These are phyloP conservation scores for Scorias spongiosa DNA, from an alignment of 2,329 filamentous ascomycete species.

Conservation along the genomic window DNA sequence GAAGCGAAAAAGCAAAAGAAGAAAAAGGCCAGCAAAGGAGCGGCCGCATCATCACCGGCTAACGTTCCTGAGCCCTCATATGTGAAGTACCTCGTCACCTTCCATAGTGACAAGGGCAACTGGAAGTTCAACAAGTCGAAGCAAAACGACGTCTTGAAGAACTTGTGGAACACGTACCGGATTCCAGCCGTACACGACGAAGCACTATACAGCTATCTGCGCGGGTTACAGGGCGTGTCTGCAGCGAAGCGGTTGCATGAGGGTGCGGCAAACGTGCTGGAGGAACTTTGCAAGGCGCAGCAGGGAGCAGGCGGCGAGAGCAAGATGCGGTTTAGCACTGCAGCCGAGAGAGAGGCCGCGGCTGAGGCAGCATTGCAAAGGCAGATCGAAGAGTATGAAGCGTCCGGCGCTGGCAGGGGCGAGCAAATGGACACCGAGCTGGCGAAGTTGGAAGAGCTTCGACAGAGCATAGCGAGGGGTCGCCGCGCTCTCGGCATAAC, in stretches of 20 bases:
- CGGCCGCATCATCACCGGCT: slow-evolving; percentile 3
- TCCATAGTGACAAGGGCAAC: slow-evolving; percentile 49
- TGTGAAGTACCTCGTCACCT: slow-evolving; percentile 62
- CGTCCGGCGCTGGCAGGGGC: slow-evolving; percentile 14
- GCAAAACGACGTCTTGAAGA: slow-evolving; percentile 71
- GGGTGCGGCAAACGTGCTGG: slow-evolving; percentile 46
- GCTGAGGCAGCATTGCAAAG: slow-evolving; percentile 22
- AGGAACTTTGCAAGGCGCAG: slow-evolving; percentile 39
- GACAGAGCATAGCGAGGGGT: slow-evolving; percentile 15
- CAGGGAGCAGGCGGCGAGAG: slow-evolving; percentile 26
- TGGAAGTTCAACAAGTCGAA: slow-evolving; percentile 98
- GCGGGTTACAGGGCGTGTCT: slow-evolving; percentile 60
- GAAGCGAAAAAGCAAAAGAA: slow-evolving; percentile 20
- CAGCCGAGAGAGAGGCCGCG: slow-evolving; percentile 20
- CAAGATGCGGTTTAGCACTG: slow-evolving; percentile 20
- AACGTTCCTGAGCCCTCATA: slow-evolving; percentile 35
- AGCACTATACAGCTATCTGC: slow-evolving; percentile 61
- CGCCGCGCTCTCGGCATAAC: slow-evolving; percentile 12
- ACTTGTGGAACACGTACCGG: slow-evolving; percentile 56
- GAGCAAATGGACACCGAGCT: slow-evolving; percentile 15
- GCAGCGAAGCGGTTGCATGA: slow-evolving; percentile 51
- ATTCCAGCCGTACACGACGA: slow-evolving; percentile 56
- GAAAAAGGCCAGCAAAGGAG: slow-evolving; percentile 15
- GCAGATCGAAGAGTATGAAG: slow-evolving; percentile 11
- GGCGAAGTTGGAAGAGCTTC: slow-evolving; percentile 19